These are phyloP conservation scores for Apophysomyces trapeziformis DNA, from an alignment of 371 early-diverging fungal genomes.

Conservation along the genomic window DNA sequence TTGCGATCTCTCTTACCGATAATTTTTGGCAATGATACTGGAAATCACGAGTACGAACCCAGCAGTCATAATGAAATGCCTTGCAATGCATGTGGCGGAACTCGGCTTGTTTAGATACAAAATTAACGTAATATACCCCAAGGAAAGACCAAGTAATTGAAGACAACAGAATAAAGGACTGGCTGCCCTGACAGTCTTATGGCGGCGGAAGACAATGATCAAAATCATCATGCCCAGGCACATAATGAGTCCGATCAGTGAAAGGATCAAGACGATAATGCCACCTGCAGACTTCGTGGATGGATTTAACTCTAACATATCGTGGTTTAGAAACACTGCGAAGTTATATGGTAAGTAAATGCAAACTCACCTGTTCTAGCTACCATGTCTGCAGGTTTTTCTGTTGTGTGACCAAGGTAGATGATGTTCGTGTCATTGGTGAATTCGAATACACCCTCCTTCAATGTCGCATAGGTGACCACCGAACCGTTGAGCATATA, in stretches of 20 bases:
- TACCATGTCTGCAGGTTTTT: slow-evolving; percentile 30
- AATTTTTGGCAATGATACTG: slow-evolving; percentile 51
- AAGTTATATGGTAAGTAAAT: not conserved
- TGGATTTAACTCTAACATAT: slow-evolving; percentile 35
- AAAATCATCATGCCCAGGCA: slow-evolving; percentile 29
- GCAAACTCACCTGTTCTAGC: slow-evolving; percentile 18
- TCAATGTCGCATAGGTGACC: slow-evolving; percentile 31
- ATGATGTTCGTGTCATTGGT: slow-evolving; percentile 20
- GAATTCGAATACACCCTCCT: slow-evolving; percentile 26
- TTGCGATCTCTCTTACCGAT: slow-evolving; percentile 25
- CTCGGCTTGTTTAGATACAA: slow-evolving; percentile 31
- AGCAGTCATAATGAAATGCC: slow-evolving; percentile 25
- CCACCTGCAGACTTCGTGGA: slow-evolving; percentile 17
- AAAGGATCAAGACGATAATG: slow-evolving; percentile 24
- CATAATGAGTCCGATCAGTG: slow-evolving; percentile 22
- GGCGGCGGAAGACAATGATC: slow-evolving; percentile 28
- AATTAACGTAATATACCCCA: slow-evolving; percentile 24
- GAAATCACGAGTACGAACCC: slow-evolving; percentile 41
- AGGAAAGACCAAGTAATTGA: slow-evolving; percentile 35
- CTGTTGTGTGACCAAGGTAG: slow-evolving; percentile 34
- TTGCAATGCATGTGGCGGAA: slow-evolving; percentile 30
- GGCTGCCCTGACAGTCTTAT: slow-evolving; percentile 39
- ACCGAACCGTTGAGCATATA: slow-evolving; percentile 30
- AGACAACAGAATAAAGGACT: slow-evolving; percentile 48
- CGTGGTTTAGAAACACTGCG: not conserved